A percentile compares a stretch with the other conserved stretches of the same genome.
phyloP scores from a whole-genome alignment of 2,329 filamentous ascomycete genomes.

The Pyrenophora teres region DNA sequence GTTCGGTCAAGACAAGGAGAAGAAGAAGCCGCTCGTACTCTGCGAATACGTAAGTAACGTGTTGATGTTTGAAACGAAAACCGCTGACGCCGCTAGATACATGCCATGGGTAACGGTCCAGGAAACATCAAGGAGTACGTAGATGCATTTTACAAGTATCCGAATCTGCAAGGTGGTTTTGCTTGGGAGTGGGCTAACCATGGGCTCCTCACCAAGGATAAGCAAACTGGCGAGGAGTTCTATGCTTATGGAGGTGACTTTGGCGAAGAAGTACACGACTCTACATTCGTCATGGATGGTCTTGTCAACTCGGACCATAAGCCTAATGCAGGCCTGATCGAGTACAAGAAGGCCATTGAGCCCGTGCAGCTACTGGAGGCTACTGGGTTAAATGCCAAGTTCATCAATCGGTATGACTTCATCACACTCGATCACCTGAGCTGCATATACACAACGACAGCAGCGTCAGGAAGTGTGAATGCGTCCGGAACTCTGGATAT shows the following conservation, averaged over 20 bases:
- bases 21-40: conserved; percentile 61
- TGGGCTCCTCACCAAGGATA: conserved; percentile 49
- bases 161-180: conserved; percentile 66
- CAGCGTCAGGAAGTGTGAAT: conserved; percentile 6
- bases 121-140: conserved; percentile 72
- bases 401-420: conserved; percentile 47
- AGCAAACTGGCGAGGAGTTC: conserved; percentile 45
- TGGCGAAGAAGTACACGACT: conserved; percentile 49
- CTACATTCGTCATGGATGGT: conserved; percentile 54
- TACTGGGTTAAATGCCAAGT: conserved; percentile 26
- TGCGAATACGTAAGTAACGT: conserved; percentile 54
- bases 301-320: conserved; percentile 50
- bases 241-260: conserved; percentile 54
- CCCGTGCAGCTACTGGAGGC: conserved; percentile 45
- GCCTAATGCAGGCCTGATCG: conserved; percentile 48
- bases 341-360: conserved; percentile 53
- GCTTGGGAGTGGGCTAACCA: conserved; percentile 56
- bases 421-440: conserved; percentile 44
- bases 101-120: conserved; percentile 76
- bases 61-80: no score
- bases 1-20: conserved; percentile 50
- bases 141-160: conserved; percentile 64
- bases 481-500: conserved; percentile 28
- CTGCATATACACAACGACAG: conserved; percentile 22
- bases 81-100: conserved; percentile 32